Percentiles rank a stretch among this genome's conserved stretches.
phyloP scores from a whole-genome alignment of 805 yeast genomes.

The Komagataella pastoris region DNA sequence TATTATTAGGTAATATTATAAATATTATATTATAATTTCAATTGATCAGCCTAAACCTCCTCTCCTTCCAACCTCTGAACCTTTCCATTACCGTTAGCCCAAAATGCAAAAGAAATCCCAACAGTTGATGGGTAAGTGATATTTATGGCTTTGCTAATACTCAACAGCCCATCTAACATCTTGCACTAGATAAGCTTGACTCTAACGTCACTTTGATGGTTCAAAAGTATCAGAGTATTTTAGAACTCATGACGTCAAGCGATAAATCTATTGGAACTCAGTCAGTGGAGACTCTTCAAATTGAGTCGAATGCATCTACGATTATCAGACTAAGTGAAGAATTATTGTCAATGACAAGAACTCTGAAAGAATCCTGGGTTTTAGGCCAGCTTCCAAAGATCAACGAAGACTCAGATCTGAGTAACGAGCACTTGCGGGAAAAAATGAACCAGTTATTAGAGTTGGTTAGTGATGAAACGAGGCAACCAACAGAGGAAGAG shows the following conservation, averaged over 20 bases:
- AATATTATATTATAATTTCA: too few relatives aligned
- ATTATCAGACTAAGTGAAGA: conserved; percentile 42
- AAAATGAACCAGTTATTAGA: conserved; percentile 21
- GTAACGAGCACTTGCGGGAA: conserved; percentile 21
- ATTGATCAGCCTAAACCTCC: neutral
- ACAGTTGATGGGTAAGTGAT: conserved; percentile 22
- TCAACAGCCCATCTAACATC: neutral
- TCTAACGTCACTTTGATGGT: conserved; percentile 35
- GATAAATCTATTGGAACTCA: conserved; percentile 20
- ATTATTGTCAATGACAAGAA: conserved; percentile 31
- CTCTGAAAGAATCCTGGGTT: conserved; percentile 43
- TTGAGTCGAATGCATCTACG: conserved; percentile 37
- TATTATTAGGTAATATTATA: too few relatives aligned
- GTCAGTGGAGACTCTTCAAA: conserved; percentile 42
- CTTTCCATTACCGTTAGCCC: neutral
- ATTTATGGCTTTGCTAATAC: neutral
- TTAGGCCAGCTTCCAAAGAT: conserved; percentile 34
- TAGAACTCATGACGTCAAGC: conserved; percentile 27
- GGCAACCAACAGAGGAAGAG: neutral
- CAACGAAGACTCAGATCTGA: conserved; percentile 6
- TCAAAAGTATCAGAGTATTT: conserved; percentile 37
- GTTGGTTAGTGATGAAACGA: conserved; percentile 13
- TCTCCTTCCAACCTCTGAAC: neutral
- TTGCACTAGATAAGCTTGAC: conserved; percentile 32
- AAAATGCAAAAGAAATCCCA: conserved; percentile 33